Percentiles rank a stretch among this genome's conserved stretches.
Evolutionary conservation across 192 early-diverging fungal genomes (phyloP).

Genomic region (Entophlyctis luteolus): DNA sequence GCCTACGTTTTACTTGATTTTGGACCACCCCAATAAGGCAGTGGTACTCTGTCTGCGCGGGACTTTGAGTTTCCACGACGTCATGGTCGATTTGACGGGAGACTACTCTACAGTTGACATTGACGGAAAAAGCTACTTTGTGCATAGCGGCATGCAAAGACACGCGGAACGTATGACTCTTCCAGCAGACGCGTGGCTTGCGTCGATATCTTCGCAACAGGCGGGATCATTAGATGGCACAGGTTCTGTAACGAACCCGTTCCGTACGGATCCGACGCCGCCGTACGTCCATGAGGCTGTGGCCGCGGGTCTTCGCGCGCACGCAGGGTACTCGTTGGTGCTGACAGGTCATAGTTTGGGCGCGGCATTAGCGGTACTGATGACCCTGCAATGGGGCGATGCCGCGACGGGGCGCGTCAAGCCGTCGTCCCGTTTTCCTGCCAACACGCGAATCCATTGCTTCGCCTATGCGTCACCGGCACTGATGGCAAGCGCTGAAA

Average conservation of each 20-base stretch:
- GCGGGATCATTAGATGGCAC: conserved; percentile 58
- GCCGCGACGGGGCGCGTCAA: conserved; percentile 32
- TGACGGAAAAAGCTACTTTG: conserved; percentile 30
- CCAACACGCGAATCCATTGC: conserved; percentile 74
- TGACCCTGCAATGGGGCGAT: conserved; percentile 77
- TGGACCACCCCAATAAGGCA: conserved; percentile 72
- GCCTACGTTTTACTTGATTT: conserved; percentile 66
- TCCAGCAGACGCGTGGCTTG: conserved; percentile 32
- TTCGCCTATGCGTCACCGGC: conserved; percentile 83
- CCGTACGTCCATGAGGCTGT: conserved; percentile 72
- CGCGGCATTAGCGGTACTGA: conserved; percentile 75
- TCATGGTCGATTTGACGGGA: conserved; percentile 83
- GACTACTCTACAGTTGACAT: conserved; percentile 54
- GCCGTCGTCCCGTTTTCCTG: conserved; percentile 46
- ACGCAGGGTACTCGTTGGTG: conserved; percentile 77
- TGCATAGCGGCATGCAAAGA: conserved; percentile 82
- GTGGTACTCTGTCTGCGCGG: conserved; percentile 83
- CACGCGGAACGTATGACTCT: conserved; percentile 58
- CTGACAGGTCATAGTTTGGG: conserved; percentile 87
- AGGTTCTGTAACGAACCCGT: conserved; percentile 31
- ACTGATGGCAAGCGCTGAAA: conserved; percentile 48
- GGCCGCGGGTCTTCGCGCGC: conserved; percentile 59
- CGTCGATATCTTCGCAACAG: neutral
- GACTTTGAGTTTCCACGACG: conserved; percentile 78
- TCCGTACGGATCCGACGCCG: neutral